phyloP scores from a whole-genome alignment of 352 stramenopile genomes.

The Phytophthora citrophthora region DNA sequence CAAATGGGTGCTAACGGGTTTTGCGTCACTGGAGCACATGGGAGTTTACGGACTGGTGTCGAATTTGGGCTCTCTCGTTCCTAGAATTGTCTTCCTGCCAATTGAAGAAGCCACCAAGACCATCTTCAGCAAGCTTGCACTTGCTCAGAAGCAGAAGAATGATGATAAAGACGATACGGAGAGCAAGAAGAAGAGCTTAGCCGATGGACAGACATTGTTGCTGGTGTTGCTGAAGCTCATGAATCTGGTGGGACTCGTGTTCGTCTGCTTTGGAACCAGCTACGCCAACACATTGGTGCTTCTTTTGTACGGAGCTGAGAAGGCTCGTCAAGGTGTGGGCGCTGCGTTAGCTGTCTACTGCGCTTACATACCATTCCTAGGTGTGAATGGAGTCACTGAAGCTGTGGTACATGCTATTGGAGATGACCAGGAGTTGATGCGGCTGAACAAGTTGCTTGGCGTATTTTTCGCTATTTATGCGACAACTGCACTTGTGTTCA shows the following conservation, averaged over 20 bases:
- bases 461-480: constrained; percentile 85
- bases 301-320: constrained; percentile 82
- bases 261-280: constrained; percentile 84
- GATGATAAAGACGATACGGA: constrained; percentile 12
- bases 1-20: constrained; percentile 93
- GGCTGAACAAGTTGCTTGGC: constrained; percentile 81
- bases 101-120: constrained; percentile 96
- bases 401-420: constrained; percentile 94
- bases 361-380: constrained; percentile 95
- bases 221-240: constrained; percentile 85
- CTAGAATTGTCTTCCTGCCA: constrained; percentile 95
- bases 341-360: constrained; percentile 86
- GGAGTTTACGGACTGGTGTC: constrained; percentile 96
- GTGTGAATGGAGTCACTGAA: constrained; percentile 96
- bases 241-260: constrained; percentile 83
- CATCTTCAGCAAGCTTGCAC: constrained; percentile 93
- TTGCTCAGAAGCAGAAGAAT: constrained; percentile 31
- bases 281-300: constrained; percentile 84
- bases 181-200: constrained; percentile 36
- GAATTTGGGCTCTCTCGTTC: constrained; percentile 95
- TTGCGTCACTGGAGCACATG: constrained; percentile 93
- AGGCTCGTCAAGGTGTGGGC: constrained; percentile 60
- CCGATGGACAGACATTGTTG: constrained; percentile 57
- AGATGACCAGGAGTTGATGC: constrained; percentile 70
- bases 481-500: constrained; percentile 65